Conservation (phyloP, 768 basidiomycete species). For the Naganishia kalamii region DNA sequence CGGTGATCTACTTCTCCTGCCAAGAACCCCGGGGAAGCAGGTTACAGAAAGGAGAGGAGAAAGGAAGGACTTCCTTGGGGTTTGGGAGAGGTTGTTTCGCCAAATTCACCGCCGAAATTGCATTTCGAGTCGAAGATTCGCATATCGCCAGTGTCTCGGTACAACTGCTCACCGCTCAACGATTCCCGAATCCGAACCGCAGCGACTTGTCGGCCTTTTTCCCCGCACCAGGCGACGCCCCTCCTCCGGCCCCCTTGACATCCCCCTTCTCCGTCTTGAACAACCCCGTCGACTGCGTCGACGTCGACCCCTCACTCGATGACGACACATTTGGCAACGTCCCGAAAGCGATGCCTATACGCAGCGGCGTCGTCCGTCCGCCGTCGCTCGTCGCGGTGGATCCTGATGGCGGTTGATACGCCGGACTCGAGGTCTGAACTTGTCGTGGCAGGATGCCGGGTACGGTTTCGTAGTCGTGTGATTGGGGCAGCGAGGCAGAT, state of each 20-base stretch:
- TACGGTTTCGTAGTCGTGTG: conserved; percentile 4
- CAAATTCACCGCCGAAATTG: too few species aligned
- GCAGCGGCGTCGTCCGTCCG: background rate
- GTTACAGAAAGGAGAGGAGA: too few species aligned
- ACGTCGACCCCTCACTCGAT: background rate
- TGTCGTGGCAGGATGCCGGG: background rate
- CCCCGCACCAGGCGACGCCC: background rate
- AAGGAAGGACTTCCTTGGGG: too few species aligned
- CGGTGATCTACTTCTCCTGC: too few species aligned
- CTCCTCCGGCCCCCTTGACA: background rate
- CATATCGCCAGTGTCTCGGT: too few species aligned
- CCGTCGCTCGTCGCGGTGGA: background rate
- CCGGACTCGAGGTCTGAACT: background rate
- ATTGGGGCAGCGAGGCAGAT: background rate
- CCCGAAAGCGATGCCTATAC: background rate
- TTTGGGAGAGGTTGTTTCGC: too few species aligned
- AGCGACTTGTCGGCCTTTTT: background rate
- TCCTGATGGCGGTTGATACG: background rate
- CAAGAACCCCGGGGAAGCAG: too few species aligned
- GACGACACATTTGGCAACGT: background rate
- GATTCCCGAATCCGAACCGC: conserved; percentile 7
- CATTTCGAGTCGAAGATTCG: too few species aligned
- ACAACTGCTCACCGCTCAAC: too few species aligned
- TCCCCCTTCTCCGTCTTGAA: background rate
- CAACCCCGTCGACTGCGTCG: background rate